Evolutionary conservation across 768 basidiomycete species (phyloP), one percentile per base, ranked within the genome.

Genomic region (Exidia glandulosa): DNA sequence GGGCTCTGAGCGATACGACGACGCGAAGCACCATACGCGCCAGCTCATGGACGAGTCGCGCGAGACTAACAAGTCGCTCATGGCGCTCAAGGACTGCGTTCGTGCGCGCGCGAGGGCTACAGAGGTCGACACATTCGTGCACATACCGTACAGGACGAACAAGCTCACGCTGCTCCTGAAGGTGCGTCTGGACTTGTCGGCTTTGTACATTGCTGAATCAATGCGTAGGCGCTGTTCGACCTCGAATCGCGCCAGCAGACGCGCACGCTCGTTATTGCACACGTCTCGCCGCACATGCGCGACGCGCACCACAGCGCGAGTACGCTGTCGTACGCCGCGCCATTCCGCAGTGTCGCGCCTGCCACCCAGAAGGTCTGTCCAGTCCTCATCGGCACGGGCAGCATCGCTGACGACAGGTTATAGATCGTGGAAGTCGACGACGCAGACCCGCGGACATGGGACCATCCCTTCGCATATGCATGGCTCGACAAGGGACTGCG

Each of bases 51-150:
- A 68, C 4, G 71, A 74, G 57, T 66, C 68, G 9, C 58, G 68
- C 13, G 73, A 73, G 60, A 73, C 72, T 60, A 74, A 74, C 66
- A 72, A 72, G 62, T 70, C 68, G 50, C 63, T 74, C 27, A 70
- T 73, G 69, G 67, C 69, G 56, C 67, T 74, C 45, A 74, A 74
- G 63, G 73, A 74, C 41, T 74, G 73, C 47, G 73, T 74, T 19
- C 69, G 70, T 27, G 72, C 73, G 31, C 73, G 71, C 59, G 73
- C 73, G 19, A 72, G 69, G 61, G 71, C 72, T 63, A 71, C 69
- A 10, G 71, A 74, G 57, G 73, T 72, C 34, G 59, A 36, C 23
- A 70, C 69, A 25, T 74, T 73, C 56, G 72, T 73, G 29, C 72
- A 74, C 59, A 73, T 74, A 34, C 73, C 73, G 0, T 74, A 69